Base-by-base conservation (phyloP, 495 filamentous ascomycete genomes). In the Xanthoparmelia taractica region DNA sequence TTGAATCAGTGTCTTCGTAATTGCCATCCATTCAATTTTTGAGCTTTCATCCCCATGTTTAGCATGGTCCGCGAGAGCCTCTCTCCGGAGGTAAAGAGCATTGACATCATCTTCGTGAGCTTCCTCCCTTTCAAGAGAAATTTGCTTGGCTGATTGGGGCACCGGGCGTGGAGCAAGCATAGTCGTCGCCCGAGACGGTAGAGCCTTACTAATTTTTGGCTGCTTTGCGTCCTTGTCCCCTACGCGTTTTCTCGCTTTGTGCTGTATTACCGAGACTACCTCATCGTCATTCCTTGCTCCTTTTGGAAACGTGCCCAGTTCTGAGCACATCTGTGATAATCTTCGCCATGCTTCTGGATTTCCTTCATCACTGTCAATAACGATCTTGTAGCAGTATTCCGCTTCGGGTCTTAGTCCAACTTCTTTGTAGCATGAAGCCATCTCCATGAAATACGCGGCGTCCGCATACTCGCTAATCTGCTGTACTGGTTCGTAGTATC, bases 321-420 rank as follows among this genome's bases (percentile, higher is more conserved):
- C 80, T 69, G 94, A 89, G 69, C 91, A 95, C 69, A 96, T 82
- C 66, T 86, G 89, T 12, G 88, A 90, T 20, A 97, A 77, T 65
- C 87, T 78, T 18, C 88, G 83, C 54, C 90, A 85, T 18, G 86
- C 87, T 58, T 91, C 85, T 57, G 89, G 82, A 63, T 89, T 82
- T 52, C 79, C 75, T 17, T 82, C 66, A 63, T 96, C 87, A 62
- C 84, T 77, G 50, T 89, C 82, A 29, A 91, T 82, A 15, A 93
- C 82, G 0, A 79, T 81, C 13, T 86, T 79, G 66, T 88, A 96
- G 68, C 83, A 88, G 54, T 87, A 83, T 67, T 91, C 88, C 2
- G 92, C 90, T 33, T 88, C 82, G 60, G 81, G 76, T 25, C 82
- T 76, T 36, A 84, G 78, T 0, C 80, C 84, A n/a, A 86, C 66